A percentile compares a stretch with the other conserved stretches of the same genome.
These are phyloP conservation scores for Hypoxylon trugodes DNA, from an alignment of 495 filamentous ascomycete species.

Conservation along the genomic window DNA sequence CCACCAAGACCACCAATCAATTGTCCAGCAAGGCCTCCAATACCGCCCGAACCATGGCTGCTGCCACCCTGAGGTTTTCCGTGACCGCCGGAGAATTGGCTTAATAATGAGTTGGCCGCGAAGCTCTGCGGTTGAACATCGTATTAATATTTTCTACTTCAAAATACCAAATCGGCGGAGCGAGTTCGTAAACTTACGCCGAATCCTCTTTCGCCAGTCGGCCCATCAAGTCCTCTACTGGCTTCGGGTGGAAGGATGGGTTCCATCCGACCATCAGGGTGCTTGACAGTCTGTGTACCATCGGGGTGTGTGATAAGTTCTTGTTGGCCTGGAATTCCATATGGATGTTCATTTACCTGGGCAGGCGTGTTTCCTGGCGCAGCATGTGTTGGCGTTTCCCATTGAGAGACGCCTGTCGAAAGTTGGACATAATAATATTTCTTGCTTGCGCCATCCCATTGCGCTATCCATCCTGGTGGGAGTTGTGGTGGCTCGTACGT, in stretches of 20 bases:
- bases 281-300: slow-evolving; percentile 58
- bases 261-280: slow-evolving; percentile 61
- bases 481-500: slow-evolving; percentile 73
- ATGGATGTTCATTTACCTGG: slow-evolving; percentile 57
- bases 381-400: slow-evolving; percentile 77
- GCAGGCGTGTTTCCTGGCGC: slow-evolving; percentile 63
- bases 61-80: slow-evolving; percentile 43
- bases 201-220: slow-evolving; percentile 53
- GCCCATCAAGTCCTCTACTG: slow-evolving; percentile 48
- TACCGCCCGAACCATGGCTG: slow-evolving; percentile 43
- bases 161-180: neutral
- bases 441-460: slow-evolving; percentile 77
- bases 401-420: slow-evolving; percentile 76
- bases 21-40: slow-evolving; percentile 49
- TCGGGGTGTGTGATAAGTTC: slow-evolving; percentile 63
- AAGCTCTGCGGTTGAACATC: slow-evolving; percentile 36
- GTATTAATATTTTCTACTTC: slow-evolving; percentile 14
- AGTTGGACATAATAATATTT: slow-evolving; percentile 86
- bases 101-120: slow-evolving; percentile 42
- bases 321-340: slow-evolving; percentile 54
- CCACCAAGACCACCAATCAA: slow-evolving; percentile 47
- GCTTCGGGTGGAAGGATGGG: slow-evolving; percentile 52
- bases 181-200: slow-evolving; percentile 48
- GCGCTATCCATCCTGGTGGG: slow-evolving; percentile 81
- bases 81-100: slow-evolving; percentile 39